Conservation (phyloP, 495 filamentous ascomycete genomes). For the Pseudomonodictys pantanalensis region DNA sequence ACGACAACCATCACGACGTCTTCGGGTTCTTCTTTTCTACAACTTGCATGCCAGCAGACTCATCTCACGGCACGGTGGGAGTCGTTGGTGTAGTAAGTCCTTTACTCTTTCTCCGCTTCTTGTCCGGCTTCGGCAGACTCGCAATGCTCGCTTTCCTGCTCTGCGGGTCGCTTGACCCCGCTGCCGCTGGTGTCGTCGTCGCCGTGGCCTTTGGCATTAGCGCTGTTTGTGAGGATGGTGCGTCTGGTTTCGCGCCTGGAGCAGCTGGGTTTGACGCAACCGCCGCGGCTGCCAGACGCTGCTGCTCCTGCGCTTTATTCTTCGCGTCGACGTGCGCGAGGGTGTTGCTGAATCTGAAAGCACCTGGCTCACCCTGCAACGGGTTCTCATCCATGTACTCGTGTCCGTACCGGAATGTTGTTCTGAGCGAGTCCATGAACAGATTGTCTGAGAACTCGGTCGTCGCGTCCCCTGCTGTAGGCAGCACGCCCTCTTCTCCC, state of each 20-base stretch:
- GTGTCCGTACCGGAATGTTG: conserved; percentile 30
- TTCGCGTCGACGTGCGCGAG: conserved; percentile 43
- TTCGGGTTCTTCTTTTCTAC: not conserved
- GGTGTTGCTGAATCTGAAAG: conserved; percentile 71
- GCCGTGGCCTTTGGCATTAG: conserved; percentile 27
- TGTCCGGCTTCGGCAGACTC: conserved; percentile 49
- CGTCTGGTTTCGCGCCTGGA: too few relatives aligned
- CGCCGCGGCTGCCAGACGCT: too few relatives aligned
- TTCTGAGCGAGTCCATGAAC: conserved; percentile 32
- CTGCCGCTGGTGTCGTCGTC: conserved; percentile 12
- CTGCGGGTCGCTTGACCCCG: conserved; percentile 12
- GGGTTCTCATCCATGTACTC: conserved; percentile 94
- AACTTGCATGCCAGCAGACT: not conserved
- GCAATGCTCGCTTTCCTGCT: conserved; percentile 40
- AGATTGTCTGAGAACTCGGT: conserved; percentile 26
- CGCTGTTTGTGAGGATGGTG: too few relatives aligned
- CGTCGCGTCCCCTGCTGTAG: conserved; percentile 28
- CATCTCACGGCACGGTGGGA: conserved; percentile 7
- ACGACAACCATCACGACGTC: too few relatives aligned
- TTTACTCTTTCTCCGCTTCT: conserved; percentile 61
- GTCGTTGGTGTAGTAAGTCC: conserved; percentile 14
- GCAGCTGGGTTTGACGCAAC: conserved; percentile 3
- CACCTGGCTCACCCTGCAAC: conserved; percentile 77
- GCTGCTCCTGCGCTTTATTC: conserved; percentile 28
- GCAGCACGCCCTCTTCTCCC: too few relatives aligned